Evolutionary conservation across 176 grass and related monocot genomes (phyloP).

Genomic region (Tuctoria greenei): DNA sequence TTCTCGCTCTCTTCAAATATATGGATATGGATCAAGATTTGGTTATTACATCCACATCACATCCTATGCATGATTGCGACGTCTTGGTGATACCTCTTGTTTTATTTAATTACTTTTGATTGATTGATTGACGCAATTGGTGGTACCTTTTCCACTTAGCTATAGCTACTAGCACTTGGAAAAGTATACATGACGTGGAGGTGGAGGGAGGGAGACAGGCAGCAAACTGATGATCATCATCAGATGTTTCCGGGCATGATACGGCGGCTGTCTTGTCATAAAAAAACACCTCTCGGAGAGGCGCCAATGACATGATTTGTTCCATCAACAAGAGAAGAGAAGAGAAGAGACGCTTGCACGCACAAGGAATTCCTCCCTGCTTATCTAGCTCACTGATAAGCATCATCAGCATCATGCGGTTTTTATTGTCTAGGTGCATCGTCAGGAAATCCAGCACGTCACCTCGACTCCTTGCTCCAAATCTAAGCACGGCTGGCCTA

Average conservation of each 20-base stretch:
- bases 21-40: no score
- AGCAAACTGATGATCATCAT: not conserved
- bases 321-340: not conserved
- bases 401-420: no score
- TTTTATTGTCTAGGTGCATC: no score
- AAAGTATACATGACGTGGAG: not conserved
- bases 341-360: not conserved
- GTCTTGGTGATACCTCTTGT: no score
- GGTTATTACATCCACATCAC: no score
- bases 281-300: not conserved
- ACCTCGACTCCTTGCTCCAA: no score
- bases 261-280: not conserved
- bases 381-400: not conserved
- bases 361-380: not conserved
- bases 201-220: no score
- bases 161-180: not conserved
- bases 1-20: no score
- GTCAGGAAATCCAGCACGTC: no score
- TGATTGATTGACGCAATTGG: not conserved
- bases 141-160: not conserved
- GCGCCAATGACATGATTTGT: not conserved
- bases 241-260: not conserved
- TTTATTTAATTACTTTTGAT: no score
- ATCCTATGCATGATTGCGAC: no score
- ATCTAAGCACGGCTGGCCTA: no score